These are phyloP conservation scores for Helotiales sp. DNA, from an alignment of 2,329 filamentous ascomycete genomes.

Conservation along the genomic window DNA sequence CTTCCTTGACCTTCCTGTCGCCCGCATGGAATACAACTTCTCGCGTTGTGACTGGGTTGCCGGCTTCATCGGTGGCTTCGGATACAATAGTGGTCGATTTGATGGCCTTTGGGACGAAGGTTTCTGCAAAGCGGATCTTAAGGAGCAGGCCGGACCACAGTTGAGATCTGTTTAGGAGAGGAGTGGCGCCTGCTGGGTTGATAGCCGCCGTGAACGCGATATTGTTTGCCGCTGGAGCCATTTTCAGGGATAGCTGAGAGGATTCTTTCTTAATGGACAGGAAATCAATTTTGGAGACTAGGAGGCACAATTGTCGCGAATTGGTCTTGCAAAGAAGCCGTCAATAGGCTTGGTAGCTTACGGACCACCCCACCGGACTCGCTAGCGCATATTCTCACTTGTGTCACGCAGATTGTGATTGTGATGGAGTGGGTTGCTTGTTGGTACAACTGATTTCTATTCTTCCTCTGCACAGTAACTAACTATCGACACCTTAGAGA, in stretches of 20 bases:
- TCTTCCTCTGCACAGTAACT: too few relatives aligned
- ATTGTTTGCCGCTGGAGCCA: slow-evolving; percentile 9
- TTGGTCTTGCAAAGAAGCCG: too few relatives aligned
- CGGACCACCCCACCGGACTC: too few relatives aligned
- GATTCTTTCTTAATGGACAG: too few relatives aligned
- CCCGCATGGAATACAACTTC: slow-evolving; percentile 31
- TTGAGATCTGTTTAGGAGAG: slow-evolving; percentile 35
- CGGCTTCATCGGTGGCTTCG: slow-evolving; percentile 1
- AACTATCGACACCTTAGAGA: not conserved
- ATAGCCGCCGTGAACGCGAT: slow-evolving; percentile 27
- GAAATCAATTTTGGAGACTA: too few relatives aligned
- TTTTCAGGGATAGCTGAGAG: not conserved
- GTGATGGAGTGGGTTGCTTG: too few relatives aligned
- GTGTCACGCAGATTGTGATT: too few relatives aligned
- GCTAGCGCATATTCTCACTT: too few relatives aligned
- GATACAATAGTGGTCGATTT: slow-evolving; percentile 19
- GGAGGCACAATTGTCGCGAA: too few relatives aligned
- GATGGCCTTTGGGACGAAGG: slow-evolving; percentile 32
- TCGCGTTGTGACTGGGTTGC: slow-evolving; percentile 26
- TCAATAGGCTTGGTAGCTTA: too few relatives aligned
- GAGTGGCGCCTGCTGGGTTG: slow-evolving; percentile 36
- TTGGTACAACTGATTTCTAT: too few relatives aligned
- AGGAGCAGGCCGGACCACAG: slow-evolving; percentile 37
- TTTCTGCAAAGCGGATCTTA: slow-evolving; percentile 32
- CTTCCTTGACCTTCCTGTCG: slow-evolving; percentile 26